phyloP scores from a whole-genome alignment of 257 asterid genomes.

The Cinchona pubescens region DNA sequence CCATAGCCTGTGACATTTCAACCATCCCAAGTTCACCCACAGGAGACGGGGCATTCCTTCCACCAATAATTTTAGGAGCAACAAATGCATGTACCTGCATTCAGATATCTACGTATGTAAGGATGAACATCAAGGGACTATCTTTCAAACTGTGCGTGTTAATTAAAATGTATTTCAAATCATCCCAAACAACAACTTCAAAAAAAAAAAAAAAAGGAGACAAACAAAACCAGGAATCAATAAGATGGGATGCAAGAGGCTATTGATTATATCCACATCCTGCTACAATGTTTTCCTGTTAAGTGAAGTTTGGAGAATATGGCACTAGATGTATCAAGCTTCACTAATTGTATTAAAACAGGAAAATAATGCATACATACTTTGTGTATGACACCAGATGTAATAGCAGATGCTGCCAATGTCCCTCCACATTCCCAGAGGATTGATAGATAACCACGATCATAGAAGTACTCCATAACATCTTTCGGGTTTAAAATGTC shows the following conservation, averaged over 20 bases:
- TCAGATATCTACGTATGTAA: not conserved
- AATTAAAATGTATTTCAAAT: not conserved
- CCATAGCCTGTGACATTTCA: conserved; percentile 97
- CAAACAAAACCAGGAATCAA: not conserved
- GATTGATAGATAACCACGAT: conserved; percentile 90
- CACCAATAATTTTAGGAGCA: conserved; percentile 96
- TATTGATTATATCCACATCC: not conserved
- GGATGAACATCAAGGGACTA: not conserved
- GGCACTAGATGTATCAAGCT: not conserved
- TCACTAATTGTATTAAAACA: not conserved
- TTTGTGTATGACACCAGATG: conserved; percentile 88
- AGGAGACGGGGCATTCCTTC: conserved; percentile 89
- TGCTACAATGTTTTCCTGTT: not conserved
- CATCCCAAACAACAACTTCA: not conserved
- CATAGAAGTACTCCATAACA: conserved; percentile 76
- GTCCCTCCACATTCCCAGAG: conserved; percentile 99
- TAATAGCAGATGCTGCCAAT: conserved; percentile 92
- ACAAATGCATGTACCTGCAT: conserved; percentile 89
- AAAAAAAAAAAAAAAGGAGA: too few relatives aligned
- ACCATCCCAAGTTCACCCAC: conserved; percentile 99
- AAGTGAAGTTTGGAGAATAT: not conserved
- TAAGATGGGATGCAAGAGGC: not conserved
- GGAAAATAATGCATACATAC: conserved; percentile 31
- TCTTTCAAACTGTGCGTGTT: not conserved
- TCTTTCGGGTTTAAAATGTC: conserved; percentile 85